Evolutionary conservation across 169 alveolate species (phyloP).

Genomic region (Toxoplasma gondii): DNA sequence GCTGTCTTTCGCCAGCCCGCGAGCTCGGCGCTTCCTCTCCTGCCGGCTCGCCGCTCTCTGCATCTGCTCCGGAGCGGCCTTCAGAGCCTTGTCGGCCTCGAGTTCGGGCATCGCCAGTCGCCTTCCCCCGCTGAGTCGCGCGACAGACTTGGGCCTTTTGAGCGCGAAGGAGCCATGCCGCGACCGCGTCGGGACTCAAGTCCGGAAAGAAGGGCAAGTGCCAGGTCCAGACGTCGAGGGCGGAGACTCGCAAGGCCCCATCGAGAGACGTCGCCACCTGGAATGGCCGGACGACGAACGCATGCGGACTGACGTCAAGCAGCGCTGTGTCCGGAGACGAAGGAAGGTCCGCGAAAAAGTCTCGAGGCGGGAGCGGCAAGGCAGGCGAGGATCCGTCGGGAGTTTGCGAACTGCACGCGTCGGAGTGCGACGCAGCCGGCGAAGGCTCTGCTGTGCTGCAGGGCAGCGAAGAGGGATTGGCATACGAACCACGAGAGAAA

Average conservation of each 20-base stretch:
- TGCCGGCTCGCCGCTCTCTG: background rate
- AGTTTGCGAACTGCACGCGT: background rate
- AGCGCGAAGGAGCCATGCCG: background rate
- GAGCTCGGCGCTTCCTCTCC: background rate
- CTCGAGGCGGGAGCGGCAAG: too few relatives aligned
- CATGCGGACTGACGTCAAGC: background rate
- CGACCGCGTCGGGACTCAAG: conserved; percentile 20
- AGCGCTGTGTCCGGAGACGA: background rate
- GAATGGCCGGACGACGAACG: background rate
- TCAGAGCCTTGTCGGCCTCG: background rate
- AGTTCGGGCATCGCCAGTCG: background rate
- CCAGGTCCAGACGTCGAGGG: conserved; percentile 16
- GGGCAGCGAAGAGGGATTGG: background rate
- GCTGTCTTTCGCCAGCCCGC: background rate
- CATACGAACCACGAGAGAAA: too few relatives aligned
- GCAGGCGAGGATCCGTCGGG: background rate
- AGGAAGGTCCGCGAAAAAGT: background rate
- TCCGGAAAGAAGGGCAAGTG: conserved; percentile 12
- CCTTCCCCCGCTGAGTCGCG: background rate
- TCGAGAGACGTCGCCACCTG: background rate
- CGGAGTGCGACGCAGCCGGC: background rate
- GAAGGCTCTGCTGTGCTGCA: background rate
- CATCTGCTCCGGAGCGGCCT: background rate
- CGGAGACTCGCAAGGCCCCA: background rate
- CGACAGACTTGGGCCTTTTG: background rate